Base-by-base conservation (phyloP, 164 flowering plant genomes). In the Stephania japonica region DNA sequence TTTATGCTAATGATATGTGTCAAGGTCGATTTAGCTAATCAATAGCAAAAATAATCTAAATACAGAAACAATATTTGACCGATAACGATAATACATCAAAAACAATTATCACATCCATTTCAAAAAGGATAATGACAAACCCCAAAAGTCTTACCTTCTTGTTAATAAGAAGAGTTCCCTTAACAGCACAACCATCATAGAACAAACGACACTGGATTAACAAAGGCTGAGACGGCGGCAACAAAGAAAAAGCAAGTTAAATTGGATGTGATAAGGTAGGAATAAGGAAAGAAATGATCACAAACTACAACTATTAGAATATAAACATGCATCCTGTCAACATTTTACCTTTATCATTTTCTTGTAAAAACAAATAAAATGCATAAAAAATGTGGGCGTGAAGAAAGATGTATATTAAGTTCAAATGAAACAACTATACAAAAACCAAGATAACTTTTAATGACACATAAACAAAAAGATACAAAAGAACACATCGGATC, bases 151-250 rank as follows among this genome's bases (percentile, higher is more conserved):
- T 13, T 80, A 90, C 98, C 92, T 82, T 82, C 44, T 76, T 85
- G 78, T 94, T 91, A 32, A 94, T 72, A 61, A 94, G 91, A 49
- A 91, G 74, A 5, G 98, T 94, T 73, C 98, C 98, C 81, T 94
- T 94, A 25, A 87, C 87, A 78, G 97, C 97, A 82, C 0, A 14
- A 42, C 98, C 99, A 18, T 85, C 76, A 73, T 88, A 0, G 84
- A 90, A 94, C 72, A 92, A 71, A 23, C 97, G 90, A 76, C 79
- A 83, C 69, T 92, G 99, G 65, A 90, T 86, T 76, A 94, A 77
- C 80, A 91, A 70, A 71, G 97, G 97, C 97, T 94, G 75, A 19
- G 75, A 78, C n/a, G 74, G 75, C 43, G 10, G 44, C 44, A 65
- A 67, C 8, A 69, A 14, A 16, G 59, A 47, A 10, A 56, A 70